phyloP scores from a whole-genome alignment of 2,329 filamentous ascomycete species.

The Ophiostoma himal-ulmi region DNA sequence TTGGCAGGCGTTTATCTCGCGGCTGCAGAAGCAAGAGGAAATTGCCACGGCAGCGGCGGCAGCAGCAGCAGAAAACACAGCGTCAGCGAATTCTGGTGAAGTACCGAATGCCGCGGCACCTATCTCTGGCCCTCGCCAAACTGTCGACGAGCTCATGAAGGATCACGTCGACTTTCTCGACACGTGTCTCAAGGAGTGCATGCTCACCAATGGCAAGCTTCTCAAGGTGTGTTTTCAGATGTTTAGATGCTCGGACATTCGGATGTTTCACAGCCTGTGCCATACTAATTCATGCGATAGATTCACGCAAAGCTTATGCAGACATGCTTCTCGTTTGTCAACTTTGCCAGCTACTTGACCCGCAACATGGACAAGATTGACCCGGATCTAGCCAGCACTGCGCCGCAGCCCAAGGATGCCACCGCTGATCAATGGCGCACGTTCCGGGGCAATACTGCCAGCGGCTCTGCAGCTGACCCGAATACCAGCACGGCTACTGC shows the following conservation, averaged over 20 bases:
- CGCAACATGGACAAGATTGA: constrained; percentile 80
- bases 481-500: constrained; percentile 29
- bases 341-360: constrained; percentile 80
- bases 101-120: constrained; percentile 22
- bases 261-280: background rate
- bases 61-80: constrained; percentile 16
- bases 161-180: constrained; percentile 98
- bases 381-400: constrained; percentile 60
- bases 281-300: constrained; percentile 40
- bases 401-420: constrained; percentile 55
- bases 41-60: constrained; percentile 31
- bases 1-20: constrained; percentile 89
- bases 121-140: constrained; percentile 45
- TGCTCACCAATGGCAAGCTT: constrained; percentile 95
- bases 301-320: constrained; percentile 97
- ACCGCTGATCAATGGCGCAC: constrained; percentile 55
- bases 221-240: constrained; percentile 57
- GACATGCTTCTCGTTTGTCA: constrained; percentile 89
- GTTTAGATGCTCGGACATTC: background rate
- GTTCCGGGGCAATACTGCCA: constrained; percentile 42
- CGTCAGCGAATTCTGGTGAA: constrained; percentile 29
- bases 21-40: constrained; percentile 58
- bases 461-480: constrained; percentile 28
- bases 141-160: constrained; percentile 97
- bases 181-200: constrained; percentile 96